These are phyloP conservation scores for Xylaria sp. DNA, from an alignment of 2,329 filamentous ascomycete genomes.

Conservation along the genomic window DNA sequence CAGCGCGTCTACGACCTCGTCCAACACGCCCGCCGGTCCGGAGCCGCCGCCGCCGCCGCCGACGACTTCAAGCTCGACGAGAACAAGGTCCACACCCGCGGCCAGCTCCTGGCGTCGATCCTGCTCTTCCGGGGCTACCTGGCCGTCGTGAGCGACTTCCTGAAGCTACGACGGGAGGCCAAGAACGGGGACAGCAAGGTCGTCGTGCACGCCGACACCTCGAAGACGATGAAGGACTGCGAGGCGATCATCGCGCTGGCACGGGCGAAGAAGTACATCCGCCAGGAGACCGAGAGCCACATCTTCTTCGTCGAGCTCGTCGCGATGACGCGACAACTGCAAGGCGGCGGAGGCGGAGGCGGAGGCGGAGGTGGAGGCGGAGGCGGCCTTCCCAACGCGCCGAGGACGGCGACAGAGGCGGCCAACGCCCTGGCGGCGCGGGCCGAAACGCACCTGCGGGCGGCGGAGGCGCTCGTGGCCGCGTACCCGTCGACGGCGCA, in stretches of 20 bases:
- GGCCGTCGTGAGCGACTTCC: slow-evolving; percentile 14
- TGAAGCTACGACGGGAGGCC: slow-evolving; percentile 6
- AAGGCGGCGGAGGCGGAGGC: too few relatives aligned
- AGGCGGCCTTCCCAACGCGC: background rate
- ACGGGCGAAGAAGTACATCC: slow-evolving; percentile 34
- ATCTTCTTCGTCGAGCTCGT: slow-evolving; percentile 52
- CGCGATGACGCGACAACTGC: slow-evolving; percentile 18
- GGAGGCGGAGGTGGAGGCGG: too few relatives aligned
- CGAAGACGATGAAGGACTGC: slow-evolving; percentile 39
- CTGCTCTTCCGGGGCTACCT: slow-evolving; percentile 22
- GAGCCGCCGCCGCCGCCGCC: background rate
- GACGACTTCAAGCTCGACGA: background rate
- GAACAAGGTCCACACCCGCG: slow-evolving; percentile 10
- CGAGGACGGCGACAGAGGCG: background rate
- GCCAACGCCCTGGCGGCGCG: background rate
- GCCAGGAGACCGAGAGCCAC: slow-evolving; percentile 50
- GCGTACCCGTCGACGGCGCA: slow-evolving; percentile 33
- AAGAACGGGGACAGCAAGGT: slow-evolving; percentile 28
- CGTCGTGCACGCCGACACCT: slow-evolving; percentile 24
- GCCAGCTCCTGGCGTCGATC: slow-evolving; percentile 3
- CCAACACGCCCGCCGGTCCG: background rate
- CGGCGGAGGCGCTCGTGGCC: slow-evolving; percentile 12
- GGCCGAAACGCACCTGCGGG: slow-evolving; percentile 3
- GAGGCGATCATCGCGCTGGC: slow-evolving; percentile 44
- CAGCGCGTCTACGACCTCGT: slow-evolving; percentile 4